A percentile compares a stretch with the other conserved stretches of the same genome.
Conservation (phyloP, 495 filamentous ascomycete genomes). For the Pyronema omphalodes region DNA sequence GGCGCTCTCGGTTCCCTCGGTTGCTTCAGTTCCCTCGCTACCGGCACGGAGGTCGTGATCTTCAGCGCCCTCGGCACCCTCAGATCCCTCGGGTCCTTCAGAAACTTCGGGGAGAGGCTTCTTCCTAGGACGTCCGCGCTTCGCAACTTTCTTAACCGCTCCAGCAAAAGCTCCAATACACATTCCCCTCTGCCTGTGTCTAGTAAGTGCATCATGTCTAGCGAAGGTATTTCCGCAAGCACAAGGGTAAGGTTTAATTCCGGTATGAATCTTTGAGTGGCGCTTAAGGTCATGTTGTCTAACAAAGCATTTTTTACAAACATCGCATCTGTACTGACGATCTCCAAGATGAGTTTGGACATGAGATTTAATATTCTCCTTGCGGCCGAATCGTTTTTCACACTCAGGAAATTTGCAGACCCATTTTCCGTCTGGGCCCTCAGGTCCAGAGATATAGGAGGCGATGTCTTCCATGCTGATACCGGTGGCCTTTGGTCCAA, state of each 20-base stretch:
- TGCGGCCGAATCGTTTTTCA: constrained; percentile 67
- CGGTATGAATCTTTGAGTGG: constrained; percentile 88
- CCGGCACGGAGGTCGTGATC: no score
- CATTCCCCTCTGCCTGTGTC: constrained; percentile 85
- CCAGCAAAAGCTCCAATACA: constrained; percentile 84
- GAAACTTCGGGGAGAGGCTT: constrained; percentile 29
- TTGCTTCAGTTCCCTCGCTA: background rate
- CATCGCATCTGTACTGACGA: constrained; percentile 73
- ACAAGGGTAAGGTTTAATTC: constrained; percentile 81
- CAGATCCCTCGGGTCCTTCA: background rate
- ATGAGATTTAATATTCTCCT: constrained; percentile 95
- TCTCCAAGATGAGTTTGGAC: constrained; percentile 95
- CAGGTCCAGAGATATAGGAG: constrained; percentile 63
- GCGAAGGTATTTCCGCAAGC: constrained; percentile 81
- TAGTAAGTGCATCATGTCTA: constrained; percentile 80
- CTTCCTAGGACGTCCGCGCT: constrained; percentile 46
- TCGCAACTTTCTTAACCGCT: constrained; percentile 49
- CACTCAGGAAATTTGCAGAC: constrained; percentile 66
- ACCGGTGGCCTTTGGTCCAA: constrained; percentile 41
- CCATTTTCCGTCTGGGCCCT: constrained; percentile 61
- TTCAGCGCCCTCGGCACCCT: background rate
- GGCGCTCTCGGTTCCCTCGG: background rate
- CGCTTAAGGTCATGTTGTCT: constrained; percentile 92
- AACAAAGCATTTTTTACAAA: constrained; percentile 86
- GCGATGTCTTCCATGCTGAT: constrained; percentile 77